A percentile compares a stretch with the other conserved stretches of the same genome.
Conservation (phyloP, 2,329 filamentous ascomycete genomes). For the Fusarium sp. region DNA sequence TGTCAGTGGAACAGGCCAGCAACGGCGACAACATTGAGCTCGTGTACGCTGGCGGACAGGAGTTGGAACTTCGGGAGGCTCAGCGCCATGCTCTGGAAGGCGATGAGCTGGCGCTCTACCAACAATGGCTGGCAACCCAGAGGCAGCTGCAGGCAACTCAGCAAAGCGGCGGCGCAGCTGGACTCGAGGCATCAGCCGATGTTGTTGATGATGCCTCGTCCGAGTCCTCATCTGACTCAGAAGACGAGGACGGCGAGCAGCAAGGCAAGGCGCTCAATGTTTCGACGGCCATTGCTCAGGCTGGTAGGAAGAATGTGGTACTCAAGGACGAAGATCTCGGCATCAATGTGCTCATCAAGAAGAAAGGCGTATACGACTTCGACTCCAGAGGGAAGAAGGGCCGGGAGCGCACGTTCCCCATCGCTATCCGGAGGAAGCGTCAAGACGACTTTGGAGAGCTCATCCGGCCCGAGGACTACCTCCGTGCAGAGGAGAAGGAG, state of each 20-base stretch:
- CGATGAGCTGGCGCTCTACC: constrained; percentile 82
- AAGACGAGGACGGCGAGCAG: constrained; percentile 88
- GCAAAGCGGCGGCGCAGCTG: constrained; percentile 72
- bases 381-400: constrained; percentile 92
- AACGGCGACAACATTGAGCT: constrained; percentile 70
- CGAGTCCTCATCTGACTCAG: constrained; percentile 84
- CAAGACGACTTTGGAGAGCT: constrained; percentile 93
- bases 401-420: constrained; percentile 90
- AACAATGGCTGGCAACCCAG: constrained; percentile 91
- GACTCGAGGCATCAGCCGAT: constrained; percentile 74
- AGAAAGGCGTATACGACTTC: constrained; percentile 91
- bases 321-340: constrained; percentile 90
- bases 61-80: constrained; percentile 68
- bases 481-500: constrained; percentile 90
- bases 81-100: constrained; percentile 73
- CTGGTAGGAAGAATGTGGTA: constrained; percentile 84
- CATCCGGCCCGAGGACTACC: constrained; percentile 92
- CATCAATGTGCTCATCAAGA: constrained; percentile 87
- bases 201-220: constrained; percentile 85
- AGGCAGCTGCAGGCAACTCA: constrained; percentile 85
- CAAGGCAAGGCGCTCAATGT: constrained; percentile 93
- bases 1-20: constrained; percentile 64
- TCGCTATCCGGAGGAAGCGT: constrained; percentile 79
- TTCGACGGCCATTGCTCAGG: constrained; percentile 84
- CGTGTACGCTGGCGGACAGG: constrained; percentile 70